Conservation (phyloP, 495 filamentous ascomycete genomes). For the Aspergillus diversus region DNA sequence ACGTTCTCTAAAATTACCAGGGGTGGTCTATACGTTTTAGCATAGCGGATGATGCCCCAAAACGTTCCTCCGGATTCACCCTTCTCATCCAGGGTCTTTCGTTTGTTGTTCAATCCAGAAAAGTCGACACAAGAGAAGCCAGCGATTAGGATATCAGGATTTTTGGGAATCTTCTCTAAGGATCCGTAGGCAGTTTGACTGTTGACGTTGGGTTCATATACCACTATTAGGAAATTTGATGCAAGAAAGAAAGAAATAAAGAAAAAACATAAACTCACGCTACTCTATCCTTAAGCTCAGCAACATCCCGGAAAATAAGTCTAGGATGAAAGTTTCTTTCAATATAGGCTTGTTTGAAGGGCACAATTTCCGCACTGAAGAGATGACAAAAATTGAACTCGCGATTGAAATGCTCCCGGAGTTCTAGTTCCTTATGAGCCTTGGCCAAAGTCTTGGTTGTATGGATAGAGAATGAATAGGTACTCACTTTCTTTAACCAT, state of each 20-base stretch:
- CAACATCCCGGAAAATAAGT: slow-evolving; percentile 71
- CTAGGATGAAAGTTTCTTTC: slow-evolving; percentile 68
- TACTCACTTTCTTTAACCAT: slow-evolving; percentile 50
- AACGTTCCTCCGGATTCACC: slow-evolving; percentile 78
- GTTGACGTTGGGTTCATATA: background rate
- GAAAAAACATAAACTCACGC: slow-evolving; percentile 57
- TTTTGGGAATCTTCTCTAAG: slow-evolving; percentile 56
- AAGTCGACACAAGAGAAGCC: slow-evolving; percentile 84
- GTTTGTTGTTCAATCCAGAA: slow-evolving; percentile 43
- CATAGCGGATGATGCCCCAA: slow-evolving; percentile 62
- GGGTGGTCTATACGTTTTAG: slow-evolving; percentile 56
- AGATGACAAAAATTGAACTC: slow-evolving; percentile 60
- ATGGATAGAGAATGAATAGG: background rate
- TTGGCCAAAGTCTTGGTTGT: background rate
- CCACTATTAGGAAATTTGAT: slow-evolving; percentile 27
- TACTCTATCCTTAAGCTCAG: slow-evolving; percentile 55
- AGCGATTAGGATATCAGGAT: slow-evolving; percentile 70
- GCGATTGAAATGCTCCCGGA: slow-evolving; percentile 26
- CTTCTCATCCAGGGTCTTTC: slow-evolving; percentile 45
- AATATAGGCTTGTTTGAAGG: slow-evolving; percentile 81
- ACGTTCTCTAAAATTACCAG: slow-evolving; percentile 81
- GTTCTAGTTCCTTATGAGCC: slow-evolving; percentile 28
- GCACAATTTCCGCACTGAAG: slow-evolving; percentile 80
- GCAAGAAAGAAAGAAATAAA: slow-evolving; percentile 12
- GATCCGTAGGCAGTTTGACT: slow-evolving; percentile 76